Evolutionary conservation across 2,329 filamentous ascomycete species (phyloP), one percentile per base, ranked within the genome.

Genomic region (Exophiala sideris): DNA sequence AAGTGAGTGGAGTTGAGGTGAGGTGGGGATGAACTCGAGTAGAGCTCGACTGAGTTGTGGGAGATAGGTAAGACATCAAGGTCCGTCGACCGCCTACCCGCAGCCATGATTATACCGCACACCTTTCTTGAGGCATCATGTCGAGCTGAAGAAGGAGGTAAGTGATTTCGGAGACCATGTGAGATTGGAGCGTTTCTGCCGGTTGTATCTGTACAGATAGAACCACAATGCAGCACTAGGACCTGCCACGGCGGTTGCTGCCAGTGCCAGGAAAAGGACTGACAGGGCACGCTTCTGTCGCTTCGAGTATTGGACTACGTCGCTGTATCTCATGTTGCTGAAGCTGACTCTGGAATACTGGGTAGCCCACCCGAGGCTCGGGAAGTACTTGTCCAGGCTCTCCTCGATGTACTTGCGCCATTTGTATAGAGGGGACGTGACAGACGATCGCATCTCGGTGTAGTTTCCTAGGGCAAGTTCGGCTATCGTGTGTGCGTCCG

Each of bases 311-410:
- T 74, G 76, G 33, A 90, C 80, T 3, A 97, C 88, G 57, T 95
- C 86, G 0, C 88, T 89, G 70, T 99, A 99, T 16, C 88, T 77
- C 73, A 95, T 87, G 65, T 96, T 96, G 55, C 89, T 89, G 69
- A 99, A 99, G 62, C 91, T 96, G 7, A 99, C 86, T 16, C 92
- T 81, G 1, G 88, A 85, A 68, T 99, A 99, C 73, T 96, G 90
- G 1, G 94, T 99, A 67, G 87, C 84, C 85, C 92, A 96, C 0
- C 92, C 94, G 10, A 91, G 72, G 21, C 79, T 74, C 0, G 94
- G 94, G 2, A 95, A 66, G 64, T 87, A 85, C 11, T 87, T 80
- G 48, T 87, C 89, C 48, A 97, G 75, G 33, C 80, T 82, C 74
- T 99, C 94, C 67, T 99, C 94, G 11, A 96, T 75, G 61, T 78